Conservation (phyloP, 2,329 filamentous ascomycete genomes). For the Curvularia hawaiiensis region DNA sequence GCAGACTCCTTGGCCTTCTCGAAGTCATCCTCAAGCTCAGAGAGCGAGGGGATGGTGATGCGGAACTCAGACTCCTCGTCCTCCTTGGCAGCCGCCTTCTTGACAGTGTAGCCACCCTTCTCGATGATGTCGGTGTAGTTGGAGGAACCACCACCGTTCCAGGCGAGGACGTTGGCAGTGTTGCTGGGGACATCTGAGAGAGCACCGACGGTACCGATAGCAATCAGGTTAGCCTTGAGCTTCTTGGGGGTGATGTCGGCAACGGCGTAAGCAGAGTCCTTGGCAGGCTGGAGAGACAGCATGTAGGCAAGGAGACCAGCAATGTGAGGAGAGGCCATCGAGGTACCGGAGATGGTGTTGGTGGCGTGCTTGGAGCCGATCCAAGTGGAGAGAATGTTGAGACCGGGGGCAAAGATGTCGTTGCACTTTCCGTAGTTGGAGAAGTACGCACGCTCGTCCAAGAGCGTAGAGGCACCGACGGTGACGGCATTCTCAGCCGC, state of each 20-base stretch:
- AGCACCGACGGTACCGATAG: conserved; percentile 77
- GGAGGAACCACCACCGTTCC: conserved; percentile 94
- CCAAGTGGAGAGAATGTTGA: conserved; percentile 98
- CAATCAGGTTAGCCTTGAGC: conserved; percentile 87
- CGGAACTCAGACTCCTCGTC: conserved; percentile 50
- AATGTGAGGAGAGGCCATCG: conserved; percentile 98
- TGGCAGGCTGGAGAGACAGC: conserved; percentile 90
- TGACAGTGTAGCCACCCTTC: conserved; percentile 70
- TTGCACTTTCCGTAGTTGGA: conserved; percentile 99
- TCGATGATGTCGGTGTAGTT: conserved; percentile 87
- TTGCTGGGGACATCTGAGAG: conserved; percentile 82
- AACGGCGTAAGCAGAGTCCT: conserved; percentile 89
- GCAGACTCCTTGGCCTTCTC: conserved; percentile 45
- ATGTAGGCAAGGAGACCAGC: conserved; percentile 97
- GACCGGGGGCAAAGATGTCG: conserved; percentile 96
- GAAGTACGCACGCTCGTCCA: conserved; percentile 98
- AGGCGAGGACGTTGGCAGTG: conserved; percentile 94
- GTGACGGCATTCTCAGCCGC: conserved; percentile 91
- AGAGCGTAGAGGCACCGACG: conserved; percentile 90
- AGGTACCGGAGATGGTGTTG: conserved; percentile 99
- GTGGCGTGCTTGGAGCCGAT: conserved; percentile 93
- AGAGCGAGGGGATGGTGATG: conserved; percentile 46
- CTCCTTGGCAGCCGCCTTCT: conserved; percentile 33
- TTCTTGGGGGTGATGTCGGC: conserved; percentile 89
- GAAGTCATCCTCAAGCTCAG: conserved; percentile 44